A percentile compares a stretch with the other conserved stretches of the same genome.
Conservation (phyloP, 2,329 filamentous ascomycete genomes). For the Aspergillus chevalieri region DNA sequence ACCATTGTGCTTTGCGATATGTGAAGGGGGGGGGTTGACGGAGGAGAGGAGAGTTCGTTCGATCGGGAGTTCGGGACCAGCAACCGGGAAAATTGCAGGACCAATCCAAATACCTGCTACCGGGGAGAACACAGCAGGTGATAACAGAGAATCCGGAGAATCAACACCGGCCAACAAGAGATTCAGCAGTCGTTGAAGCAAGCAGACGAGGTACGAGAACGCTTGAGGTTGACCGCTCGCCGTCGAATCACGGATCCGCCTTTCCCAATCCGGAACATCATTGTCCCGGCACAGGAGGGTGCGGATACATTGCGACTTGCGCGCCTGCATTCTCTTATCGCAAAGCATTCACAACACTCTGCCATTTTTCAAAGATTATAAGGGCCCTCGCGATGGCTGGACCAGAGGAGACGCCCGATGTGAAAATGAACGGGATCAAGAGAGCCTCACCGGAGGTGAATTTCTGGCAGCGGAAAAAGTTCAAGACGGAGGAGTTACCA, state of each 20-base stretch:
- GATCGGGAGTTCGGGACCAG: background rate
- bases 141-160: background rate
- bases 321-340: background rate
- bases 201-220: conserved; percentile 14
- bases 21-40: conserved; percentile 10
- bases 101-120: background rate
- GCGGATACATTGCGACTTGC: conserved; percentile 2
- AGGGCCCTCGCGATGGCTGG: conserved; percentile 22
- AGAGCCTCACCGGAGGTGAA: conserved; percentile 27
- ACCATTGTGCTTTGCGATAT: conserved; percentile 33
- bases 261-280: conserved; percentile 25
- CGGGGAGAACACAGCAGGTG: background rate
- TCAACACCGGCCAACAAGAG: conserved; percentile 14
- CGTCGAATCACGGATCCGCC: conserved; percentile 31
- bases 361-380: background rate
- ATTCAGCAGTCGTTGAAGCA: conserved; percentile 13
- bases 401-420: conserved; percentile 25
- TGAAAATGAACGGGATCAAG: conserved; percentile 21
- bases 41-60: conserved; percentile 10
- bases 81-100: background rate
- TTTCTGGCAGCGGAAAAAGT: conserved; percentile 40
- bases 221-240: conserved; percentile 13
- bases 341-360: background rate
- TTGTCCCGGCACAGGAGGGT: conserved; percentile 7
- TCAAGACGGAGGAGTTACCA: conserved; percentile 57